A percentile compares a stretch with the other conserved stretches of the same genome.
Evolutionary conservation across 208 protist species (phyloP).

Genomic region (Leishmania martiniquensis): DNA sequence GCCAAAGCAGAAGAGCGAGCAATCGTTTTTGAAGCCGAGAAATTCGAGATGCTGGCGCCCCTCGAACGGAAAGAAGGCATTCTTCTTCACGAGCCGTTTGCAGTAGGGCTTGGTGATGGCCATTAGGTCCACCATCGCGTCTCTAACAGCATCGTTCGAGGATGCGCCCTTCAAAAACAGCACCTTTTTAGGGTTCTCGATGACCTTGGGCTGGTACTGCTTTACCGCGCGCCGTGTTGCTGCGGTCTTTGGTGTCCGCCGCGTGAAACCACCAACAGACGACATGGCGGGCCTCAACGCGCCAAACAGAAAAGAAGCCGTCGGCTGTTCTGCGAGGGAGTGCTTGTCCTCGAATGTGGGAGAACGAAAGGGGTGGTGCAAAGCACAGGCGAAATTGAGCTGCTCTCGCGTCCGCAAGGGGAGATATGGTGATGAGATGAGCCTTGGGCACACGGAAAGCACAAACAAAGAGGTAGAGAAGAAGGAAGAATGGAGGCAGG

Average conservation of each 20-base stretch:
- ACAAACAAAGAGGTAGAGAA: background rate
- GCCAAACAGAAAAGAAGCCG: no score
- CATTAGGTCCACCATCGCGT: slow-evolving; percentile 79
- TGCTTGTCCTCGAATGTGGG: no score
- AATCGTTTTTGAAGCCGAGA: slow-evolving; percentile 93
- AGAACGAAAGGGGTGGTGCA: background rate
- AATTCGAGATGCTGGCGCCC: slow-evolving; percentile 86
- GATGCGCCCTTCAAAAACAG: slow-evolving; percentile 74
- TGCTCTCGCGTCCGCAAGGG: background rate
- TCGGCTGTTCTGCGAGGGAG: no score
- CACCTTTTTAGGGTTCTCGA: slow-evolving; percentile 86
- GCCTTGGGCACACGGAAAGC: background rate
- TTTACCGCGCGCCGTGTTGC: slow-evolving; percentile 75
- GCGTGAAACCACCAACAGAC: slow-evolving; percentile 68
- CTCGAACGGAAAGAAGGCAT: slow-evolving; percentile 89
- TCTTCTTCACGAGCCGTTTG: slow-evolving; percentile 84
- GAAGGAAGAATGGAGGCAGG: no score
- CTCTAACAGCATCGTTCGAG: slow-evolving; percentile 64
- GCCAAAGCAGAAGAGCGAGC: slow-evolving; percentile 89
- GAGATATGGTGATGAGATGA: background rate
- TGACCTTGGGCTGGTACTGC: slow-evolving; percentile 85
- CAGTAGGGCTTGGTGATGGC: slow-evolving; percentile 81
- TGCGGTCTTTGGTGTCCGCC: slow-evolving; percentile 65
- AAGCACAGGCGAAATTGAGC: background rate
- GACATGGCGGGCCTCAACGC: slow-evolving; percentile 51